Base-by-base conservation (phyloP, 2,329 filamentous ascomycete genomes). In the Aureobasidium sp. region DNA sequence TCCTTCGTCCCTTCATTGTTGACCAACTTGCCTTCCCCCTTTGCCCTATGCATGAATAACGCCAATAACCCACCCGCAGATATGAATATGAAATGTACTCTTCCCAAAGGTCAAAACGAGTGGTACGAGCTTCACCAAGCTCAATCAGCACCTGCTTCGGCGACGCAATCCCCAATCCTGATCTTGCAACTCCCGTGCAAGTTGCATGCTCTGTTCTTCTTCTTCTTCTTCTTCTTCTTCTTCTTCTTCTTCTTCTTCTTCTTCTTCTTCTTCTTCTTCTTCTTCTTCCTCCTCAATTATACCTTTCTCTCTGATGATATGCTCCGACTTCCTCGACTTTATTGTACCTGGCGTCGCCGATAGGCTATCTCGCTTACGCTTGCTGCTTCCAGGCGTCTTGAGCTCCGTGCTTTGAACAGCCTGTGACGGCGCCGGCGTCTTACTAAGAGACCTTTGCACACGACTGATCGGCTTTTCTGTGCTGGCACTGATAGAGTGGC, bases 341-440 rank as follows among this genome's bases (percentile, higher is more conserved):
- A 66, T 63, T 14, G 67, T 64, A 7, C 67, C 66, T n/a, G 59
- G 50, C 7, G 49, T 53, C 1, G 71, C 67, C 2, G 69, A 70
- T 42, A 71, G 74, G 12, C 71, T 70, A 42, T 62, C 42, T 12
- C 70, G 70, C 31, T 67, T 69, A 56, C 66, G 70, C 35, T 66
- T 68, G 22, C 65, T 60, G 52, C 66, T 68, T 39, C 63, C 19
- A 44, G 67, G 44, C 8, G 53, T 62, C 22, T 37, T 40, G 19
- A 48, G 59, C 42, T 60, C 57, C n/a, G 37, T 50, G 6, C 37
- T 29, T 40, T 33, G 47, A 24, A 35, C 31, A 33, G 27, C 27
- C n/a, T 24, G 31, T n/a, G 35, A 33, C 27, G 49, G 48, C 22
- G 63, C 57, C 17, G 61, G 62, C 35, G 62, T 68, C 42, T 54